phyloP scores from a whole-genome alignment of 148 eudicot species.

The Bassia scoparia region DNA sequence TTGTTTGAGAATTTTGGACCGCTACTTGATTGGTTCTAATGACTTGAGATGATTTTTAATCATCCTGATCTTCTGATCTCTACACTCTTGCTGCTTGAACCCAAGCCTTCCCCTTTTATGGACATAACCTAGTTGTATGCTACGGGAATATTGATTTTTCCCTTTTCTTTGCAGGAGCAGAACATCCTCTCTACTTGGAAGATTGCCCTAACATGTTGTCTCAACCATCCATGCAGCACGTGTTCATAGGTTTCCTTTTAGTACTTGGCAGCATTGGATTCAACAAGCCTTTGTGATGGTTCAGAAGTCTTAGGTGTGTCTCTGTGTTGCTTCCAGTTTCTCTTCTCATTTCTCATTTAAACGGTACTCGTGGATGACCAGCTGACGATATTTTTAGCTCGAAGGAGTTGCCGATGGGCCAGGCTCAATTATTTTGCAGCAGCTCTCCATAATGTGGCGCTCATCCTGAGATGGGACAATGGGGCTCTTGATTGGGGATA shows the following conservation, averaged over 20 bases:
- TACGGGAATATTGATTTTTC: slow-evolving; percentile 82
- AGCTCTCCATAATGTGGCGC: slow-evolving; percentile 89
- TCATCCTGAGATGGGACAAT: slow-evolving; percentile 56
- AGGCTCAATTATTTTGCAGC: slow-evolving; percentile 75
- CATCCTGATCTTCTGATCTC: slow-evolving; percentile 47
- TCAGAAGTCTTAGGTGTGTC: slow-evolving; percentile 40
- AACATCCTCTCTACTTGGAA: slow-evolving; percentile 46
- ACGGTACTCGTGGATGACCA: slow-evolving; percentile 65
- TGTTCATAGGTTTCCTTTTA: slow-evolving; percentile 55
- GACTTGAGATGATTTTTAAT: slow-evolving; percentile 33
- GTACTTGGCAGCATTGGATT: slow-evolving; percentile 54
- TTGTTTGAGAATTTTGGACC: slow-evolving; percentile 38
- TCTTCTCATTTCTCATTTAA: slow-evolving; percentile 60
- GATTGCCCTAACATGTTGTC: slow-evolving; percentile 30
- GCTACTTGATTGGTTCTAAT: slow-evolving; percentile 41
- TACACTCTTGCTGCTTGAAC: slow-evolving; percentile 29
- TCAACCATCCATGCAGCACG: slow-evolving; percentile 51
- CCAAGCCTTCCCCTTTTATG: slow-evolving; percentile 75
- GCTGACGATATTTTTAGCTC: slow-evolving; percentile 47
- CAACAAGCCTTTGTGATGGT: slow-evolving; percentile 40
- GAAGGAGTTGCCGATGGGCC: slow-evolving; percentile 44
- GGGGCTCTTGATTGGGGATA: slow-evolving; percentile 85
- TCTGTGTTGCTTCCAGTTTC: slow-evolving; percentile 54
- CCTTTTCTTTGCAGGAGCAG: slow-evolving; percentile 36
- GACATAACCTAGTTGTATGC: slow-evolving; percentile 83